Evolutionary conservation across 1,284 basidiomycete genomes (phyloP).

Genomic region (Microbotryum saponariae): DNA sequence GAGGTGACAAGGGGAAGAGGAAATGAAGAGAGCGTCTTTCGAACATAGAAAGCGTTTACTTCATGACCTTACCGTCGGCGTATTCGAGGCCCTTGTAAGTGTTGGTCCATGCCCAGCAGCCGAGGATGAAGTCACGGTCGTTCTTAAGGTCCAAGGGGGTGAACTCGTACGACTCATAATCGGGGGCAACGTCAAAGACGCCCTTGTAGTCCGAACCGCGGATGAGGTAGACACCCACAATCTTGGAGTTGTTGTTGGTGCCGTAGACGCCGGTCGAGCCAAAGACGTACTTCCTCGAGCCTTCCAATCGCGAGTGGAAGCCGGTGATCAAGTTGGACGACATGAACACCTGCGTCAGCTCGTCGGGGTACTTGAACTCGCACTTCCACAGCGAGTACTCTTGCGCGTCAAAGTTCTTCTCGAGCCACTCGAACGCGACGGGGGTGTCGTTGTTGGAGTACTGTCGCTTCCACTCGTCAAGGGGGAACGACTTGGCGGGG

Average conservation of each 20-base stretch:
- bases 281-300: conserved; percentile 81
- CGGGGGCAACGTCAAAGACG: conserved; percentile 71
- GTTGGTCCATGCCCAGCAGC: conserved; percentile 81
- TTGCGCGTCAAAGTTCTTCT: conserved; percentile 69
- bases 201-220: conserved; percentile 65
- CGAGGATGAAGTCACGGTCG: conserved; percentile 84
- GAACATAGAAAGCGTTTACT: conserved; percentile 35
- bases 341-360: conserved; percentile 87
- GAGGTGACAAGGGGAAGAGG: no score
- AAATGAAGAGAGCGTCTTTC: not conserved
- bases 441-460: conserved; percentile 96
- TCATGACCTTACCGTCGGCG: conserved; percentile 60
- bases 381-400: conserved; percentile 89
- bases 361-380: conserved; percentile 95
- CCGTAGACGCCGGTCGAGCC: conserved; percentile 88
- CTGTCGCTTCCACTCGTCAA: conserved; percentile 95
- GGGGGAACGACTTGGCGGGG: conserved; percentile 87
- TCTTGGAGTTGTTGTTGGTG: conserved; percentile 56
- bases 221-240: conserved; percentile 63
- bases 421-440: conserved; percentile 37
- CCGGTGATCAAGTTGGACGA: conserved; percentile 73
- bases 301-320: conserved; percentile 93
- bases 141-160: conserved; percentile 55
- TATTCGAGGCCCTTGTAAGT: conserved; percentile 75
- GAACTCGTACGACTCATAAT: conserved; percentile 84